These are phyloP conservation scores for Sarocladium oryzae DNA, from an alignment of 2,329 filamentous ascomycete species.

Conservation along the genomic window DNA sequence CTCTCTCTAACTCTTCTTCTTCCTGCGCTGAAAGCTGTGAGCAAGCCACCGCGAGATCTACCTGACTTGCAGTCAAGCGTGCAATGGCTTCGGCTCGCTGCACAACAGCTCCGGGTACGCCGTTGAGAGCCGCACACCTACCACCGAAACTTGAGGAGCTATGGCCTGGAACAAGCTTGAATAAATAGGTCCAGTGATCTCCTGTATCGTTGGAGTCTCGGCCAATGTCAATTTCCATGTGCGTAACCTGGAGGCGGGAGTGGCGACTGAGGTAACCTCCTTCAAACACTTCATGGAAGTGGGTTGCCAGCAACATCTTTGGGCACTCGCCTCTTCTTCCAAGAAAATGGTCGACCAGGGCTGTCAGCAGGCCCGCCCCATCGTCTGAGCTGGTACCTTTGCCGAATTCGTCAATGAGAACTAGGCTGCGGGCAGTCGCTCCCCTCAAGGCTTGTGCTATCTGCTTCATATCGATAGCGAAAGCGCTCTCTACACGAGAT, in stretches of 20 bases:
- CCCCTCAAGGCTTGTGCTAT: slow-evolving; percentile 69
- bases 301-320: slow-evolving; percentile 55
- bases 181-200: slow-evolving; percentile 67
- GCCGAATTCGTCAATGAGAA: slow-evolving; percentile 90
- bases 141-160: slow-evolving; percentile 80
- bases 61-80: slow-evolving; percentile 59
- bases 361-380: slow-evolving; percentile 52
- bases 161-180: slow-evolving; percentile 59
- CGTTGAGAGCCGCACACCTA: slow-evolving; percentile 80
- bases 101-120: slow-evolving; percentile 66
- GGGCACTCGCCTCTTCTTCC: slow-evolving; percentile 39
- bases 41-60: slow-evolving; percentile 70
- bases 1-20: slow-evolving; percentile 57
- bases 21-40: slow-evolving; percentile 60
- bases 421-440: slow-evolving; percentile 67
- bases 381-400: slow-evolving; percentile 55
- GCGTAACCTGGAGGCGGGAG: slow-evolving; percentile 50
- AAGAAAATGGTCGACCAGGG: slow-evolving; percentile 51
- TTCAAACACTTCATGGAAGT: slow-evolving; percentile 69
- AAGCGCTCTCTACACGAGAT: slow-evolving; percentile 53
- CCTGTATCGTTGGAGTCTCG: slow-evolving; percentile 40
- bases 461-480: slow-evolving; percentile 79
- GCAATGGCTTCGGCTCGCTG: slow-evolving; percentile 70
- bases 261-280: slow-evolving; percentile 46
- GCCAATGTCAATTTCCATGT: slow-evolving; percentile 66